Evolutionary conservation across 192 early-diverging fungal species (phyloP), one percentile per base, ranked within the genome.

Genomic region (Paraglomus occultum): DNA sequence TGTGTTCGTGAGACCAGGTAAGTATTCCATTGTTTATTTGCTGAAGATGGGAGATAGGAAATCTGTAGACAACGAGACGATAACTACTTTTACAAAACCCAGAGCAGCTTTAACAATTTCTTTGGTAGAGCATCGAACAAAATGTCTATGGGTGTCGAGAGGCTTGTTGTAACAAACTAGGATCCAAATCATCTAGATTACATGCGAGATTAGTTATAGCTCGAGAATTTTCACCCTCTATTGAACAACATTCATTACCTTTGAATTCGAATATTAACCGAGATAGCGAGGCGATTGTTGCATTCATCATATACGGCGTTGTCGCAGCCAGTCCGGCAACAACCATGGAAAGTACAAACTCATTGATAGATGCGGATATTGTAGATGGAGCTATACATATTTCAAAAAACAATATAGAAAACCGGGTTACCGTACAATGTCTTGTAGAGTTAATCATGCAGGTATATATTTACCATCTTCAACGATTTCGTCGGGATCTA

Each of bases 221-320:
- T 31, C 3, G 31, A 31, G 1, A 31, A 31, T 31, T 31, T 31
- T 31, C 3, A 31, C 31, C 31, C 31, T 31, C 31, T 31, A n/a
- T 31, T 31, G 31, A 39, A 14, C 71, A 51, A 55, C 73, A 73
- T 31, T 31, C 1, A 3, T 31, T 31, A 31, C 31, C 77, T 63
- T 87, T 83, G 84, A 98, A 98, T 80, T 99, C 97, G 55, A 95
- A 99, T 64, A 98, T 68, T n/a, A 93, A 78, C 14, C 96, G 81
- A 6, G 90, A 89, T 18, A 98, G 74, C 9, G 90, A 85, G 1
- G 92, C 86, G 38, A 97, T 88, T 0, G 95, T 86, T 4, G 97
- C 97, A 70, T 89, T 90, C 47, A 96, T 91, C 94, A 99, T 97
- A 60, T 91, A 85, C 5, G 92, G 82, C 11, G 93, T 94, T 43